Evolutionary conservation across 2,329 filamentous ascomycete species (phyloP).

Genomic region (Neopestalotiopsis rosae): DNA sequence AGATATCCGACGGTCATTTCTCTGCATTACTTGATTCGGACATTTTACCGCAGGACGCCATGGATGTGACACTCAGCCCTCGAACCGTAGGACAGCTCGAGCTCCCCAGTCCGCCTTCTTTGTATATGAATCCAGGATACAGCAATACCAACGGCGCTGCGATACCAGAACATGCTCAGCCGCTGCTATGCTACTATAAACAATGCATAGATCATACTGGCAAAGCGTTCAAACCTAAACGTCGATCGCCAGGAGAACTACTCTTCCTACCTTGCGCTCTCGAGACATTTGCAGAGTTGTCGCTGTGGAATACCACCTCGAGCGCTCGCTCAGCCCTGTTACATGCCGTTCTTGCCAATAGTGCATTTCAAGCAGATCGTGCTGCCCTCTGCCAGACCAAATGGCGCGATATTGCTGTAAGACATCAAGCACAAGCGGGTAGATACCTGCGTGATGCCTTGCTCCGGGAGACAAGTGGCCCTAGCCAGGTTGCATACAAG

Average conservation of each 20-base stretch:
- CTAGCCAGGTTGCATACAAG: slow-evolving; percentile 47
- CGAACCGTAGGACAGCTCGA: background rate
- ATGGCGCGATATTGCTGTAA: slow-evolving; percentile 35
- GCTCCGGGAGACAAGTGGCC: slow-evolving; percentile 36
- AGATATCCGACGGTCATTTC: background rate
- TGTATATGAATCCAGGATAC: background rate
- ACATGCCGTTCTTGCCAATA: slow-evolving; percentile 45
- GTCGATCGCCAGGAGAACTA: slow-evolving; percentile 49
- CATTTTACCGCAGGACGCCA: background rate
- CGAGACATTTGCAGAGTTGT: slow-evolving; percentile 46
- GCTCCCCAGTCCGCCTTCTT: background rate
- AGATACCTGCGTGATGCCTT: slow-evolving; percentile 39
- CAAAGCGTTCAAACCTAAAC: slow-evolving; percentile 35
- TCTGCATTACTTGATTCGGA: background rate
- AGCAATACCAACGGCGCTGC: background rate
- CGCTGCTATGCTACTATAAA: slow-evolving; percentile 36
- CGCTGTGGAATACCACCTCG: slow-evolving; percentile 43
- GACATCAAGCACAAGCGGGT: slow-evolving; percentile 37
- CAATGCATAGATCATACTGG: slow-evolving; percentile 34
- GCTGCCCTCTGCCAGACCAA: slow-evolving; percentile 21
- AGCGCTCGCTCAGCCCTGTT: slow-evolving; percentile 44
- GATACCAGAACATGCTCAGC: slow-evolving; percentile 28
- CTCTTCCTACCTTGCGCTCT: slow-evolving; percentile 48
- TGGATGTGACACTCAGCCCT: background rate
- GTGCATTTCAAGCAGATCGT: slow-evolving; percentile 41